Conservation (phyloP, 2,329 filamentous ascomycete species). For the Dothideomycetes sp. region DNA sequence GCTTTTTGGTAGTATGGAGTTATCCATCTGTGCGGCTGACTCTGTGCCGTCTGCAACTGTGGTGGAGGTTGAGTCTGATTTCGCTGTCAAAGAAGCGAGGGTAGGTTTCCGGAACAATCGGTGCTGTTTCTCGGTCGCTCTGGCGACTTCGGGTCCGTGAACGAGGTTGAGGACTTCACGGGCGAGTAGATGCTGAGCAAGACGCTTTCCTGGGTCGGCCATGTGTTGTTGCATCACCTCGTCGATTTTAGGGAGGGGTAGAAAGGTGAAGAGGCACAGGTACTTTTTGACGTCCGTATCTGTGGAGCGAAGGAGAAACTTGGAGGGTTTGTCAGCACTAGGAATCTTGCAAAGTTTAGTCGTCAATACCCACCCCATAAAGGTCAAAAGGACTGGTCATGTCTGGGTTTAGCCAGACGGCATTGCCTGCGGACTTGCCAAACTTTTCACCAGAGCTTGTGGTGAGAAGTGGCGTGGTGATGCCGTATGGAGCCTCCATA, state of each 20-base stretch:
- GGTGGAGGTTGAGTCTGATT: neutral
- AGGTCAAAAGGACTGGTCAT: slow-evolving; percentile 77
- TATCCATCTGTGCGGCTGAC: slow-evolving; percentile 20
- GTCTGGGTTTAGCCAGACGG: slow-evolving; percentile 78
- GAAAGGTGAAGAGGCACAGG: slow-evolving; percentile 82
- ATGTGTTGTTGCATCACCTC: slow-evolving; percentile 57
- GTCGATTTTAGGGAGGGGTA: slow-evolving; percentile 60
- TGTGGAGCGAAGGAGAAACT: slow-evolving; percentile 75
- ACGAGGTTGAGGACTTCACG: slow-evolving; percentile 70
- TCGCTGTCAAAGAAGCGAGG: slow-evolving; percentile 1
- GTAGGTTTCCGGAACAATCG: slow-evolving; percentile 2
- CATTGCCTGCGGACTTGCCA: slow-evolving; percentile 89
- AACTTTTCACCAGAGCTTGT: slow-evolving; percentile 81
- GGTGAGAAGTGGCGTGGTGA: slow-evolving; percentile 84
- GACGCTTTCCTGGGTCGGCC: slow-evolving; percentile 56
- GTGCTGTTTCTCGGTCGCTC: slow-evolving; percentile 49
- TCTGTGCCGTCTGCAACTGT: neutral
- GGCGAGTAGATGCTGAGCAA: slow-evolving; percentile 75
- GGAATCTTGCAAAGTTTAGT: slow-evolving; percentile 8
- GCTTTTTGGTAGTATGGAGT: slow-evolving; percentile 16
- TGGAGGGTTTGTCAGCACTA: slow-evolving; percentile 12
- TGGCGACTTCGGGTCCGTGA: slow-evolving; percentile 58
- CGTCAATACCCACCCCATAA: slow-evolving; percentile 48
- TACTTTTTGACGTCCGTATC: slow-evolving; percentile 74
- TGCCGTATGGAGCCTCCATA: slow-evolving; percentile 53